Base-by-base conservation (phyloP, 345 rosid genomes). In the Lepidium sativum region DNA sequence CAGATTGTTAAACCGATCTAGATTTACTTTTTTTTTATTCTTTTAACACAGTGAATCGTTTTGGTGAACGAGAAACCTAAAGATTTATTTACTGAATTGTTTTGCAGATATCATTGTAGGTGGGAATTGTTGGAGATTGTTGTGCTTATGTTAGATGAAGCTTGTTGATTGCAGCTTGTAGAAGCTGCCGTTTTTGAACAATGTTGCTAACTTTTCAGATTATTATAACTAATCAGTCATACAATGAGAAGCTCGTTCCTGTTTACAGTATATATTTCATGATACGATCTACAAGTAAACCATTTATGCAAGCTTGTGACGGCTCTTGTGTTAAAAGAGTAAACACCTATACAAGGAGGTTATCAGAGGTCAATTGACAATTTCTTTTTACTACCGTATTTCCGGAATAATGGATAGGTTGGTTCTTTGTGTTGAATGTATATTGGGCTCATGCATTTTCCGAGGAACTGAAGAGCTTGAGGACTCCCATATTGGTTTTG, bases 361-460 rank as follows among this genome's bases (percentile, higher is more conserved):
- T 80, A 67, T 70, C 79, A 51, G 77, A 88, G 78, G 83, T 77
- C 60, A 80, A 76, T 76, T 88, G 91, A 86, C 84, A 80, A 69
- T 41, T 25, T 74, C 61, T 79, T 78, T 35, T 41, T 71, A 61
- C 62, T 77, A 75, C 38, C 17, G 25, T 63, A 75, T 77, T 63
- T 74, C 72, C 25, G 10, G 14, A 77, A 76, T 52, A 51, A 92
- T 92, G 96, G 98, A 92, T 74, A 89, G 91, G 98, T 89, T 60
- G 6, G 80, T 53, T 65, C 53, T 65, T 65, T 34, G 32, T 27
- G 1, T 9, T 73, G 67, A 25, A 49, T 49, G 54, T 58, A 23
- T 52, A 23, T 41, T 68, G 5, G 20, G 31, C 21, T 74, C 69
- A 7, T 38, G 10, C 18, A n/a, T 15, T 42, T 25, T 10, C 33